These are phyloP conservation scores for Neoboletus brunneissimus DNA, from an alignment of 768 basidiomycete genomes.

Conservation along the genomic window DNA sequence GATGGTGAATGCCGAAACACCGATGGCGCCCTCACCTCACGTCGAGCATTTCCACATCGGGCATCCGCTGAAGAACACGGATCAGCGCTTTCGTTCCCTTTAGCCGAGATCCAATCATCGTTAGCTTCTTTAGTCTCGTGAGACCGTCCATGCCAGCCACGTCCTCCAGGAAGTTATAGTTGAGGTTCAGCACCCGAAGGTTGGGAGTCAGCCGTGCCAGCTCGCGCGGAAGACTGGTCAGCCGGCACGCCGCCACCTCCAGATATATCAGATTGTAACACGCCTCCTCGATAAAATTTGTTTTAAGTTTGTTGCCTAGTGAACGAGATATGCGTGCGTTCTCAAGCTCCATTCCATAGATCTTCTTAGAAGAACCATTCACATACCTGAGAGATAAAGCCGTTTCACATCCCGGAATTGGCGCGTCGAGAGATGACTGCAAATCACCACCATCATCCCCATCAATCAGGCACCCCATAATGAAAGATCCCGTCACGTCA, in stretches of 20 bases:
- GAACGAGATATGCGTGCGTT: slow-evolving; percentile 24
- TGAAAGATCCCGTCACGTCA: slow-evolving; percentile 39
- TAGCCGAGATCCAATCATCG: slow-evolving; percentile 81
- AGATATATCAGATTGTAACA: slow-evolving; percentile 91
- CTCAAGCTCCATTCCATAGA: slow-evolving; percentile 13
- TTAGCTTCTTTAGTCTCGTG: slow-evolving; percentile 74
- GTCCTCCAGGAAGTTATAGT: slow-evolving; percentile 94
- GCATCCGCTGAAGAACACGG: slow-evolving; percentile 65
- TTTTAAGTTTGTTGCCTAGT: slow-evolving; percentile 69
- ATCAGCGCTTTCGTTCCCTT: slow-evolving; percentile 73
- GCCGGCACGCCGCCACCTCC: slow-evolving; percentile 84
- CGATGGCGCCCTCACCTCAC: slow-evolving; percentile 60
- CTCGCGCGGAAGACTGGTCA: slow-evolving; percentile 69
- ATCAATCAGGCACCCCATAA: slow-evolving; percentile 37
- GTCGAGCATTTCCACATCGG: slow-evolving; percentile 85
- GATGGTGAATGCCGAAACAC: slow-evolving; percentile 7
- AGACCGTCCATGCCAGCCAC: slow-evolving; percentile 66
- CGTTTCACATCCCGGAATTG: slow-evolving; percentile 91
- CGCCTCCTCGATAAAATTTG: slow-evolving; percentile 61
- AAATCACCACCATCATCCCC: slow-evolving; percentile 33
- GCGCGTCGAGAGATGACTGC: slow-evolving; percentile 45
- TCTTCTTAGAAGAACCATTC: slow-evolving; percentile 14
- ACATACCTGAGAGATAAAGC: slow-evolving; percentile 89
- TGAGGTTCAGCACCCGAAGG: slow-evolving; percentile 87
- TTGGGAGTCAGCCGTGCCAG: slow-evolving; percentile 73